Conservation (phyloP, 2,329 filamentous ascomycete species). For the Alternaria sp. region DNA sequence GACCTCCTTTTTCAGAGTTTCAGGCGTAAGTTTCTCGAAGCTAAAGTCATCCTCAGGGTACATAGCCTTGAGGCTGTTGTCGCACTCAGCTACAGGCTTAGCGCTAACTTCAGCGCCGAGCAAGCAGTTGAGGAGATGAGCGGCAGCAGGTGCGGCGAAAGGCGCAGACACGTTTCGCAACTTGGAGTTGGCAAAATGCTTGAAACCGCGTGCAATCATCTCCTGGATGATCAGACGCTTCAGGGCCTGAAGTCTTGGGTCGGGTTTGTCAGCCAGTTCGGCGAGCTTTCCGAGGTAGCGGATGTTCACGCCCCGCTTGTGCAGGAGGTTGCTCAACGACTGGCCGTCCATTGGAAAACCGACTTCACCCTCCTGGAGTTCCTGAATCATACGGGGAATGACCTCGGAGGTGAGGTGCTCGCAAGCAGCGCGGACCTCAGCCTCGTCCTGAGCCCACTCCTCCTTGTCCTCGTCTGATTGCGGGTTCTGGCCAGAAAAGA, state of each 20-base stretch:
- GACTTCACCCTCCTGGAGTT: constrained; percentile 89
- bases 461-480: constrained; percentile 90
- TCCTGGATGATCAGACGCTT: constrained; percentile 82
- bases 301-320: constrained; percentile 97
- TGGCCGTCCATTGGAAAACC: constrained; percentile 99
- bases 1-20: constrained; percentile 73
- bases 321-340: constrained; percentile 84
- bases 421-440: constrained; percentile 85
- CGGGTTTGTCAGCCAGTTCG: constrained; percentile 65
- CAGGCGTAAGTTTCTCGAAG: constrained; percentile 81
- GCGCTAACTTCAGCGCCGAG: constrained; percentile 78
- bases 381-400: constrained; percentile 84
- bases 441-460: constrained; percentile 82
- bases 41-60: constrained; percentile 84
- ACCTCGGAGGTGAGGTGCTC: constrained; percentile 77
- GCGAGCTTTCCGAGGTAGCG: constrained; percentile 92
- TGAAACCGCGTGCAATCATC: constrained; percentile 95
- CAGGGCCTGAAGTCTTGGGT: constrained; percentile 77
- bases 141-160: constrained; percentile 78
- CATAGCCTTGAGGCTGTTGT: constrained; percentile 74
- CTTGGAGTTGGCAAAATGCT: constrained; percentile 84
- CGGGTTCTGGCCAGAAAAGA: constrained; percentile 89
- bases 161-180: constrained; percentile 80
- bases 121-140: constrained; percentile 93
- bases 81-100: constrained; percentile 80